phyloP scores from a whole-genome alignment of 2,329 filamentous ascomycete species.

The Leptographium radiaticola region DNA sequence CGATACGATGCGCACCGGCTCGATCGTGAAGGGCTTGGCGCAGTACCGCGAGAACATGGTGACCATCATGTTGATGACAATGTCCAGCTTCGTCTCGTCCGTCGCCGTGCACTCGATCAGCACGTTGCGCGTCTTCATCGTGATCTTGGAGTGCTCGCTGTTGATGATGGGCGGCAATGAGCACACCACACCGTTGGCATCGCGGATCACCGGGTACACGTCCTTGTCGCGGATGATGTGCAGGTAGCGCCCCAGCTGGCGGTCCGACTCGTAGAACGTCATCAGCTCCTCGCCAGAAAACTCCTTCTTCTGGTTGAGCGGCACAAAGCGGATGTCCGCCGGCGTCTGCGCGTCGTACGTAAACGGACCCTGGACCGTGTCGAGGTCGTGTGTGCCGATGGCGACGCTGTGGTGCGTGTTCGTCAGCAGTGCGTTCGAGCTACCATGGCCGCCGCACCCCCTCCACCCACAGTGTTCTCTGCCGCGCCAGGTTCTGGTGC shows the following conservation, averaged over 20 bases:
- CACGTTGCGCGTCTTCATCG: conserved; percentile 77
- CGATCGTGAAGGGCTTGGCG: conserved; percentile 77
- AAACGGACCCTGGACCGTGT: conserved; percentile 88
- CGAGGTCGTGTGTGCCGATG: conserved; percentile 92
- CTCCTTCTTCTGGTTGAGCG: conserved; percentile 80
- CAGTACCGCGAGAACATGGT: conserved; percentile 96
- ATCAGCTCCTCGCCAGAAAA: conserved; percentile 86
- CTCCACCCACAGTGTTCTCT: conserved; percentile 55
- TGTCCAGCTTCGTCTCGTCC: conserved; percentile 90
- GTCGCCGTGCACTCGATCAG: conserved; percentile 93
- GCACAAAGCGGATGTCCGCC: conserved; percentile 82
- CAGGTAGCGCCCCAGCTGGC: conserved; percentile 66
- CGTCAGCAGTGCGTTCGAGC: no score
- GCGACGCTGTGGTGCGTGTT: conserved; percentile 41
- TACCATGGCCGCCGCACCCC: no score
- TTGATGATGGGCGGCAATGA: conserved; percentile 98
- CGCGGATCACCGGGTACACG: conserved; percentile 91
- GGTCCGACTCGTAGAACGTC: conserved; percentile 90
- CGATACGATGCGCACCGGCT: conserved; percentile 85
- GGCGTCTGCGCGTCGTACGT: conserved; percentile 87
- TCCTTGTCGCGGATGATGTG: conserved; percentile 91
- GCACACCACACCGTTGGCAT: conserved; percentile 74
- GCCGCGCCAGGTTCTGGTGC: conserved; percentile 86
- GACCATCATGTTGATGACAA: conserved; percentile 75
- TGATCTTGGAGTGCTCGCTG: conserved; percentile 93